Percentiles rank a stretch among this genome's conserved stretches.
Conservation (phyloP, 129 eudicot genomes). For the Centaurea solstitialis region DNA sequence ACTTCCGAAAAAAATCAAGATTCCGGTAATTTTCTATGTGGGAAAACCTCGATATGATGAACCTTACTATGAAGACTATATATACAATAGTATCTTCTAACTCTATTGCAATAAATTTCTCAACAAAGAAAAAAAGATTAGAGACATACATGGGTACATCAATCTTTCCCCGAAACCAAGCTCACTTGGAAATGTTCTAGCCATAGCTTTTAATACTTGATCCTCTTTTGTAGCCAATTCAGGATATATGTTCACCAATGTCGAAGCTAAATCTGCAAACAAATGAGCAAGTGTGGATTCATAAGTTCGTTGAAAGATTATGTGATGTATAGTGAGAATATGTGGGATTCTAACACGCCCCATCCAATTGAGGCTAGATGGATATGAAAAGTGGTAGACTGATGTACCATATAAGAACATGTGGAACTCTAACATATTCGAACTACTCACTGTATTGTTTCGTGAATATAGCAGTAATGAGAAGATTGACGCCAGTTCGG, state of each 20-base stretch:
- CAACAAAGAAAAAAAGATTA: neutral
- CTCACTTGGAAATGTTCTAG: neutral
- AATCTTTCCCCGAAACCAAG: neutral
- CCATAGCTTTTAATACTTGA: neutral
- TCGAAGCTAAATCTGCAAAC: neutral
- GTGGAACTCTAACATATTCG: neutral
- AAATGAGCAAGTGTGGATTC: neutral
- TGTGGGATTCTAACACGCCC: too few relatives aligned
- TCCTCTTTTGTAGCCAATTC: neutral
- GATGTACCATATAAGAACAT: too few relatives aligned
- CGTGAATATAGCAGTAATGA: neutral
- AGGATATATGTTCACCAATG: neutral
- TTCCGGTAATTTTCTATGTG: too few relatives aligned
- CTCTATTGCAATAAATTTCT: neutral
- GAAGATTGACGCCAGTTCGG: neutral
- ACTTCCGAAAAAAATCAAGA: too few relatives aligned
- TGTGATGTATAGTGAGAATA: neutral
- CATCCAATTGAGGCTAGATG: neutral
- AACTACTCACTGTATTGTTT: neutral
- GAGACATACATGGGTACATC: neutral
- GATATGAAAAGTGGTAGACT: too few relatives aligned
- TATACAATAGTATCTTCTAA: too few relatives aligned
- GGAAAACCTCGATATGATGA: too few relatives aligned
- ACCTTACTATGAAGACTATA: too few relatives aligned
- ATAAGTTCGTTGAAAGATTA: neutral